Evolutionary conservation across 768 basidiomycete genomes (phyloP), one percentile per base, ranked within the genome.

Genomic region (Lepiota venenata): DNA sequence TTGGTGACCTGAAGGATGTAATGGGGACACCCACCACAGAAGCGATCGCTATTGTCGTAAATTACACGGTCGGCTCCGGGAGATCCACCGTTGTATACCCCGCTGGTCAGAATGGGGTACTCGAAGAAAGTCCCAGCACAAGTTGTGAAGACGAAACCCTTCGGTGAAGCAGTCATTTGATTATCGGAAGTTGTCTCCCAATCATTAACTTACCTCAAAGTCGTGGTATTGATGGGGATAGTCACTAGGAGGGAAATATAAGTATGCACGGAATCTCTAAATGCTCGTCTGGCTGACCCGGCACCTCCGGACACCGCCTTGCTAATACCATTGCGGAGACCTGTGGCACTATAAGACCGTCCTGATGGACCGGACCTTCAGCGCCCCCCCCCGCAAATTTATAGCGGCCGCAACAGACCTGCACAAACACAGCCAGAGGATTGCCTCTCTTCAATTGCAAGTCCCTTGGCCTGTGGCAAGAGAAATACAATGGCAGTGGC

Each of bases 51-150:
- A 22, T 58, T 35, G 60, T 69, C 64, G 47, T 65, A 69, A 41
- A 68, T 64, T 36, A 66, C 68, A n/a, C 65, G 64, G 47, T 69
- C 63, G 14, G 65, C 61, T 16, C 65, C 68, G 1, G 65, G 66
- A 43, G 64, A 68, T 32, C 63, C 64, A 21, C 66, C 60, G 16
- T 42, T 58, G 44, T 65, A 67, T 12, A 56, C 58, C 2, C 50
- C 51, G 15, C 62, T 64, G 11, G 56, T 58, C 48, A 60, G 45
- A 9, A 67, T 59, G 22, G 66, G 68, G 40, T 55, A 69, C 52
- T 66, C 65, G 41, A 57, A 69, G 55, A 64, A 65, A 3, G 62
- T 63, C 5, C 60, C 59, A 8, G 56, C 53, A 43, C 65, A 67
- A 16, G 37, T 54, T 9, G 64, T 56, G 48, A 69, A 68, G 39